A percentile compares a stretch with the other conserved stretches of the same genome.
phyloP scores from a whole-genome alignment of 441 rosid species.

The Erodium moschatum region DNA sequence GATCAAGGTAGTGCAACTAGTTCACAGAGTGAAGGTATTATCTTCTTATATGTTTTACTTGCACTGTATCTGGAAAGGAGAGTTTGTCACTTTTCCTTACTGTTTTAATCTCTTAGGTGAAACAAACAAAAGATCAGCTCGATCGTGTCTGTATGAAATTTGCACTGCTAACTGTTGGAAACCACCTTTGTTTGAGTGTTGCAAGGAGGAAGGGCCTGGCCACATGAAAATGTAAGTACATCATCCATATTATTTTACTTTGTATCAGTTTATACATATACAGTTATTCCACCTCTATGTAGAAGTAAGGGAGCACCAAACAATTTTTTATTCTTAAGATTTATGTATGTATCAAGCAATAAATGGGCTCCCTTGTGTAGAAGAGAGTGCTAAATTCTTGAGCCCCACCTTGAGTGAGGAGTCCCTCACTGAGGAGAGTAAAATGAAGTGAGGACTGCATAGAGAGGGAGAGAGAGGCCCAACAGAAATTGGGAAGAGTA shows the following conservation, averaged over 20 bases:
- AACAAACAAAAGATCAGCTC: slow-evolving; percentile 36
- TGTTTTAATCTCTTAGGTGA: slow-evolving; percentile 35
- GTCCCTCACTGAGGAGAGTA: no score
- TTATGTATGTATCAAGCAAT: no score
- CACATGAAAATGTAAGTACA: slow-evolving; percentile 62
- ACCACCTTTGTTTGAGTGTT: slow-evolving; percentile 61
- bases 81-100: slow-evolving; percentile 16
- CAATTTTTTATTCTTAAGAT: no score
- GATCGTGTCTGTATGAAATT: slow-evolving; percentile 52
- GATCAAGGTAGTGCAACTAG: slow-evolving; percentile 26
- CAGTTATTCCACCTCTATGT: neutral
- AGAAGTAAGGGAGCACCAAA: no score
- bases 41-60: neutral
- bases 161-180: slow-evolving; percentile 74
- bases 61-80: slow-evolving; percentile 11
- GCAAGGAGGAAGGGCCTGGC: slow-evolving; percentile 65
- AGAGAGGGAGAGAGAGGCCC: no score
- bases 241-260: slow-evolving; percentile 4
- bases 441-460: no score
- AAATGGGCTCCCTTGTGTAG: no score
- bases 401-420: no score
- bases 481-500: no score
- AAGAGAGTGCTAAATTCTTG: no score
- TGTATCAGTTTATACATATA: neutral
- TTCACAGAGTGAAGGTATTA: slow-evolving; percentile 25